A percentile compares a stretch with the other conserved stretches of the same genome.
These are phyloP conservation scores for Barnettozyma sucrosica DNA, from an alignment of 805 yeast genomes.

Conservation along the genomic window DNA sequence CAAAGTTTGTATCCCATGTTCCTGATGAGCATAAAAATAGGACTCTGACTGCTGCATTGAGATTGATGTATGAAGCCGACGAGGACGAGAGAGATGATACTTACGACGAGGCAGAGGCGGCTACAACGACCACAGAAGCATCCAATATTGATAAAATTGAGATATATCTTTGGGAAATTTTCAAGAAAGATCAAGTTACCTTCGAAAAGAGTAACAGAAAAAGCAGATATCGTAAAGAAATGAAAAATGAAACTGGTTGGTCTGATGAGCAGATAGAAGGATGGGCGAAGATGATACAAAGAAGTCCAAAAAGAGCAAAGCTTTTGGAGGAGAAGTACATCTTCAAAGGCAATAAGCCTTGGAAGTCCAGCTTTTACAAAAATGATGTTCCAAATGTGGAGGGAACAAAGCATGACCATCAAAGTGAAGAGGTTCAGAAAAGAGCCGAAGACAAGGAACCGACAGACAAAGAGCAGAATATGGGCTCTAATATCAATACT, in stretches of 20 bases:
- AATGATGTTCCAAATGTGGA: conserved; percentile 12
- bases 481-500: conserved; percentile 6
- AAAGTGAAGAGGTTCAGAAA: background rate
- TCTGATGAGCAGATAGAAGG: conserved; percentile 91
- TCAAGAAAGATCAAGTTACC: conserved; percentile 43
- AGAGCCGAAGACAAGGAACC: conserved; percentile 3
- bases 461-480: conserved; percentile 4
- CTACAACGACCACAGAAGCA: conserved; percentile 15
- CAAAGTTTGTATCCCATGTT: conserved; percentile 21
- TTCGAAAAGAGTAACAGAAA: conserved; percentile 48
- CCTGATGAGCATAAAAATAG: conserved; percentile 49
- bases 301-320: conserved; percentile 56
- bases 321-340: conserved; percentile 57
- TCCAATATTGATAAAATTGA: conserved; percentile 40
- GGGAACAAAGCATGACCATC: background rate
- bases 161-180: conserved; percentile 47
- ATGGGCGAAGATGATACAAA: conserved; percentile 75
- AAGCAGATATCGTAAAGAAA: conserved; percentile 41
- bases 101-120: conserved; percentile 44
- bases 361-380: conserved; percentile 19
- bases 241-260: conserved; percentile 58
- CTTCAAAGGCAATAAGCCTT: conserved; percentile 37
- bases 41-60: conserved; percentile 54
- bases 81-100: conserved; percentile 88
- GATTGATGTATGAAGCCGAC: conserved; percentile 62